phyloP scores from a whole-genome alignment of 768 basidiomycete genomes.

The Leccinum obscurum region DNA sequence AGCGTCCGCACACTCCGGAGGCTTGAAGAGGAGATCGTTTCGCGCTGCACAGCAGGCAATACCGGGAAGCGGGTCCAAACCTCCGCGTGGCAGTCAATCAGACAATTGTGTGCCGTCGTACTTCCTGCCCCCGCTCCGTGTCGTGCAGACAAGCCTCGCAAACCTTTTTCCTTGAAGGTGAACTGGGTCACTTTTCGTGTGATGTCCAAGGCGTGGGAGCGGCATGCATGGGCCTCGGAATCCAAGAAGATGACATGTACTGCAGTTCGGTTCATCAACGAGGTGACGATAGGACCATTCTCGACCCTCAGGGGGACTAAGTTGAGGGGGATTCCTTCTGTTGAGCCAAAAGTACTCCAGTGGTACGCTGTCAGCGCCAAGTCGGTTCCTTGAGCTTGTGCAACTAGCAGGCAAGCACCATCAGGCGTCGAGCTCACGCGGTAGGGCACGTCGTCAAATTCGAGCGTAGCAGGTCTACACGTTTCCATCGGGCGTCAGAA shows the following conservation, averaged over 20 bases:
- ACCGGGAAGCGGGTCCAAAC: constrained; percentile 66
- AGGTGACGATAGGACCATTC: constrained; percentile 39
- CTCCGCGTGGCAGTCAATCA: constrained; percentile 55
- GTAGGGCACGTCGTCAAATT: constrained; percentile 36
- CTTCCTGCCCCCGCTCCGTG: constrained; percentile 1
- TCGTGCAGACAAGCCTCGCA: constrained; percentile 16
- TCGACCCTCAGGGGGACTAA: constrained; percentile 29
- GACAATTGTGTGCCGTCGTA: constrained; percentile 43
- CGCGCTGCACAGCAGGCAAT: constrained; percentile 48
- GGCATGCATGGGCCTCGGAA: constrained; percentile 28
- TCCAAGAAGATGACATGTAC: constrained; percentile 48
- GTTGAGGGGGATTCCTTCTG: constrained; percentile 42
- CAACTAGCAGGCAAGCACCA: constrained; percentile 49
- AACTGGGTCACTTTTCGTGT: constrained; percentile 57
- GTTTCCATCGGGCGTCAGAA: background rate
- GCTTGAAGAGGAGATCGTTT: constrained; percentile 39
- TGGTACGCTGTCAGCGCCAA: constrained; percentile 45
- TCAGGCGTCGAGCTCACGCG: constrained; percentile 48
- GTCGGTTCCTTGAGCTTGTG: constrained; percentile 21
- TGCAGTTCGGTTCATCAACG: constrained; percentile 41
- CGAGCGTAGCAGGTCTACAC: constrained; percentile 46
- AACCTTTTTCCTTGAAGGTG: constrained; percentile 48
- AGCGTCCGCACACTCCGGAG: constrained; percentile 38
- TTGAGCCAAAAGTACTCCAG: constrained; percentile 57
- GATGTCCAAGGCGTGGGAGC: constrained; percentile 51